Conservation (phyloP, 768 basidiomycete genomes). For the Harrya chromipes region DNA sequence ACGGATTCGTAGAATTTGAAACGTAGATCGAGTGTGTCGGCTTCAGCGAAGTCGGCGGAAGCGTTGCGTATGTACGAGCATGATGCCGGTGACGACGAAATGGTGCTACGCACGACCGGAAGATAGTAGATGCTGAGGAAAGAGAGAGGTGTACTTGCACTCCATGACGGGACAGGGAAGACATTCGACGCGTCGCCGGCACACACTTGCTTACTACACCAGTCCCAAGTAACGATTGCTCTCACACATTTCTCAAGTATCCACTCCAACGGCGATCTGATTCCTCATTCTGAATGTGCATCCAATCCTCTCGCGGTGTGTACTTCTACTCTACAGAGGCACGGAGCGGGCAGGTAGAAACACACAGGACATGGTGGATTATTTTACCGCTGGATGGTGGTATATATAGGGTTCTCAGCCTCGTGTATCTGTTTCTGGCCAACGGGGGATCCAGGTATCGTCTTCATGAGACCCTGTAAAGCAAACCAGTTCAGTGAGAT, state of each 20-base stretch:
- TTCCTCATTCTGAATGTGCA: background rate
- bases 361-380: background rate
- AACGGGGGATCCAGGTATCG: constrained; percentile 83
- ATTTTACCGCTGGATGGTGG: constrained; percentile 75
- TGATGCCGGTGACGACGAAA: background rate
- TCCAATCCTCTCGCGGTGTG: background rate
- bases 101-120: background rate
- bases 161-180: constrained; percentile 25
- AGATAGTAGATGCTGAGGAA: background rate
- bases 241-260: too few species aligned
- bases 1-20: constrained; percentile 76
- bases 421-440: constrained; percentile 88
- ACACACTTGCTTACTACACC: too few species aligned
- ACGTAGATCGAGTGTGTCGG: constrained; percentile 59
- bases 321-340: constrained; percentile 21
- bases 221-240: too few species aligned
- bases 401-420: constrained; percentile 79
- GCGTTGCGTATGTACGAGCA: constrained; percentile 13
- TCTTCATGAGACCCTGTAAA: constrained; percentile 83
- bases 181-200: constrained; percentile 22
- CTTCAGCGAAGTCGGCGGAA: constrained; percentile 21
- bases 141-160: constrained; percentile 25
- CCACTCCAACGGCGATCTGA: background rate
- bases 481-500: background rate
- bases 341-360: background rate